phyloP scores from a whole-genome alignment of 163 green algal species.

The Chlorella variabilis region DNA sequence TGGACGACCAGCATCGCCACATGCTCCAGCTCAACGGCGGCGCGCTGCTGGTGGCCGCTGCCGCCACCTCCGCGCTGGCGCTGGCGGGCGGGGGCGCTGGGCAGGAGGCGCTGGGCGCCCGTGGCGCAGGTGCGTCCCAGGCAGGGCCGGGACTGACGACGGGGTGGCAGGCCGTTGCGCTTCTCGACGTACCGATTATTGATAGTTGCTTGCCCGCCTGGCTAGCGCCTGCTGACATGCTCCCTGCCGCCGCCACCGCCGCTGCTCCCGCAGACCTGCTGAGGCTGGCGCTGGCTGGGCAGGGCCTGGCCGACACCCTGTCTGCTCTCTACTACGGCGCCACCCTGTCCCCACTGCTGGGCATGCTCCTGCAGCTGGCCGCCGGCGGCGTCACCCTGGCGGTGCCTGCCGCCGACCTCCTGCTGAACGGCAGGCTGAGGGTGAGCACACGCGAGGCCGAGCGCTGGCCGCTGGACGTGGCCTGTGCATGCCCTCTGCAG shows the following conservation, averaged over 20 bases:
- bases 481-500: background rate
- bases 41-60: background rate
- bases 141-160: no score
- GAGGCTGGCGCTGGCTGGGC: constrained; percentile 2
- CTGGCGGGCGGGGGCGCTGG: background rate
- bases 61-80: background rate
- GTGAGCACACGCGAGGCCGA: background rate
- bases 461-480: no score
- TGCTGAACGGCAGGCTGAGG: background rate
- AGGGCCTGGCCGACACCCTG: background rate
- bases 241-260: no score
- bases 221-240: no score
- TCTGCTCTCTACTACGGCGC: background rate
- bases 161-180: no score
- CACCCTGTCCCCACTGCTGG: background rate
- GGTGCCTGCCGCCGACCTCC: constrained; percentile 12
- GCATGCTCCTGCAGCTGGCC: constrained; percentile 5
- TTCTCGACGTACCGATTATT: no score
- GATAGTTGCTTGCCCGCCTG: no score
- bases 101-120: background rate
- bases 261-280: constrained; percentile 28
- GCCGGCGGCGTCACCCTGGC: background rate
- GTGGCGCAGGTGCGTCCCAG: background rate
- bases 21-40: constrained; percentile 21
- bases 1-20: constrained; percentile 36